A percentile compares a stretch with the other conserved stretches of the same genome.
Evolutionary conservation across 441 rosid species (phyloP).

Genomic region (Adansonia rubrostipa): DNA sequence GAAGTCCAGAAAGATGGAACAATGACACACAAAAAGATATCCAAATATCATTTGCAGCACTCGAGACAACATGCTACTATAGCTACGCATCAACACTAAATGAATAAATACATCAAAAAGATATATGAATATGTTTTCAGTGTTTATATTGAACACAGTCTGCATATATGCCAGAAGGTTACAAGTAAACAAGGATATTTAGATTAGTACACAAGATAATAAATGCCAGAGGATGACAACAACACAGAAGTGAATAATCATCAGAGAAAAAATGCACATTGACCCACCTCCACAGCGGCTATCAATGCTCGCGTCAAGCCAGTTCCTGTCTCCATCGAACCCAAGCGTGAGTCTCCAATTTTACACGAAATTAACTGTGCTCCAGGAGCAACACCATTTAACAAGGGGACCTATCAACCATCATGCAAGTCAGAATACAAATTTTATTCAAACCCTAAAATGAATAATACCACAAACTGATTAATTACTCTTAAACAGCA

Average conservation of each 20-base stretch:
- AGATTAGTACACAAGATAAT: constrained; percentile 3
- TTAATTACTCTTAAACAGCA: constrained; percentile 24
- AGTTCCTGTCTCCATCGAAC: constrained; percentile 98
- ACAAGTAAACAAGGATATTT: constrained; percentile 12
- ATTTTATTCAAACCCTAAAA: constrained; percentile 23
- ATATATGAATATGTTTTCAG: constrained; percentile 8
- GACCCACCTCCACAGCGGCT: constrained; percentile 91
- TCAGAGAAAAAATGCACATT: constrained; percentile 15
- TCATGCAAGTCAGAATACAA: constrained; percentile 27
- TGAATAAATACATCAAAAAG: constrained; percentile 17
- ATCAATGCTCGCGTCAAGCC: constrained; percentile 93
- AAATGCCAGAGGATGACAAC: neutral
- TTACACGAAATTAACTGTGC: constrained; percentile 96
- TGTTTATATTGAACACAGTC: neutral
- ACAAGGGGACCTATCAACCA: constrained; percentile 78
- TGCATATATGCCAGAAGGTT: constrained; percentile 1
- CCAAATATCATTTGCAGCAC: constrained; percentile 4
- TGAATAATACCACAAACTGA: constrained; percentile 29
- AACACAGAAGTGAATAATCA: constrained; percentile 18
- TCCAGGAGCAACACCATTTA: constrained; percentile 98
- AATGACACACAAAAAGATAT: neutral
- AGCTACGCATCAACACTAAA: neutral
- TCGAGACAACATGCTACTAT: constrained; percentile 1
- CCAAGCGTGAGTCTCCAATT: constrained; percentile 95
- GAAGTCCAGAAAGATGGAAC: constrained; percentile 14